These are phyloP conservation scores for Boletus patriciae DNA, from an alignment of 768 basidiomycete genomes.

Conservation along the genomic window DNA sequence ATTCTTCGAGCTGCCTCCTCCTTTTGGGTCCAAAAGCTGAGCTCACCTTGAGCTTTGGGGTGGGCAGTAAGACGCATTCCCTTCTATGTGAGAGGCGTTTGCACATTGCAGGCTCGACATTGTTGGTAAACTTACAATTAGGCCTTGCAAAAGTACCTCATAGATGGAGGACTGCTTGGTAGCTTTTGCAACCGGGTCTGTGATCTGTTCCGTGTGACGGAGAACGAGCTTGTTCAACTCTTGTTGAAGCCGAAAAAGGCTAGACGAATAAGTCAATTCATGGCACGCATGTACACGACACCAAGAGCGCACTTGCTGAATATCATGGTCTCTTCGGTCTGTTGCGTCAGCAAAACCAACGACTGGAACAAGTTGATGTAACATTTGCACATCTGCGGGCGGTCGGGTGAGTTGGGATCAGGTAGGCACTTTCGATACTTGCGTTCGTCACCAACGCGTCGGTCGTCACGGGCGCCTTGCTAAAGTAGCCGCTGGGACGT, in stretches of 20 bases:
- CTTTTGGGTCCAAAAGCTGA: slow-evolving; percentile 81
- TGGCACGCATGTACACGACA: neutral
- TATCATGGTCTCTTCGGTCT: slow-evolving; percentile 94
- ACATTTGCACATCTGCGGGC: slow-evolving; percentile 60
- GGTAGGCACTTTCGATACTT: slow-evolving; percentile 21
- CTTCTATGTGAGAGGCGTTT: slow-evolving; percentile 41
- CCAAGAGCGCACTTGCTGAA: slow-evolving; percentile 76
- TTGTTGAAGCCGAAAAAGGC: slow-evolving; percentile 79
- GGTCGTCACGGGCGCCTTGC: slow-evolving; percentile 59
- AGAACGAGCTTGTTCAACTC: slow-evolving; percentile 78
- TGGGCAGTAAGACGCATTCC: slow-evolving; percentile 73
- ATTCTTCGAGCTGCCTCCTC: slow-evolving; percentile 76
- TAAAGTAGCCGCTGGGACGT: slow-evolving; percentile 62
- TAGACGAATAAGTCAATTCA: slow-evolving; percentile 32
- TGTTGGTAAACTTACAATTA: slow-evolving; percentile 58
- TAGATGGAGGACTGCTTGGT: slow-evolving; percentile 73
- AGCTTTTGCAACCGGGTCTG: slow-evolving; percentile 59
- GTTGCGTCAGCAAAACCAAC: slow-evolving; percentile 75
- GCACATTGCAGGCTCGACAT: neutral
- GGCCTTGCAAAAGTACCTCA: slow-evolving; percentile 69
- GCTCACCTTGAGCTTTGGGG: slow-evolving; percentile 82
- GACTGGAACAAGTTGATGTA: slow-evolving; percentile 83
- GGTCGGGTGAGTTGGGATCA: neutral
- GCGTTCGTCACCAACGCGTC: slow-evolving; percentile 67
- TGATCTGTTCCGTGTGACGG: slow-evolving; percentile 67